Conservation (phyloP, 495 filamentous ascomycete species). For the Aspergillus ellipticus region DNA sequence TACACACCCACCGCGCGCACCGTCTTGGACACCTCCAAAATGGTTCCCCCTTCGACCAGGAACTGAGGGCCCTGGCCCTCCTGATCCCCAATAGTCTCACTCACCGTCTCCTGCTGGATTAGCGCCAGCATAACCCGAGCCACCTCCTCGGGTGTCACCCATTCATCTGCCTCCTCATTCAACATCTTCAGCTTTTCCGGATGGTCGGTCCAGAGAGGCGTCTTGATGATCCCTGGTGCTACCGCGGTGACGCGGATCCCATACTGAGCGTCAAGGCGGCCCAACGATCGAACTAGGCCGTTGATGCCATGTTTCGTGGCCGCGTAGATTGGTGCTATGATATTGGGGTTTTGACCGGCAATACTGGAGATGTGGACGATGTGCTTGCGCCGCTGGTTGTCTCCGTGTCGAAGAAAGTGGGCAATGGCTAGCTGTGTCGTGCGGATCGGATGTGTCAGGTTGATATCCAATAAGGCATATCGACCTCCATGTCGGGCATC, state of each 20-base stretch:
- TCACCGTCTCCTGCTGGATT: conserved; percentile 47
- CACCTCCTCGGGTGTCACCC: conserved; percentile 63
- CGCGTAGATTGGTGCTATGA: conserved; percentile 55
- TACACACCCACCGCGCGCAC: conserved; percentile 49
- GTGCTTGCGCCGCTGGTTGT: conserved; percentile 39
- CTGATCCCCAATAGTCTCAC: conserved; percentile 41
- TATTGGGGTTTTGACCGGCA: conserved; percentile 52
- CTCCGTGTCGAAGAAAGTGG: conserved; percentile 43
- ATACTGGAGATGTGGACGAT: conserved; percentile 61
- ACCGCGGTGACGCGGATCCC: conserved; percentile 64
- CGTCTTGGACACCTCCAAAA: conserved; percentile 58
- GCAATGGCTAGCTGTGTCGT: conserved; percentile 61
- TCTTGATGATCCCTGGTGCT: conserved; percentile 64
- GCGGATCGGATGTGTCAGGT: conserved; percentile 67
- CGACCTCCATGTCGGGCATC: conserved; percentile 43
- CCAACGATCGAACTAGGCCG: conserved; percentile 55
- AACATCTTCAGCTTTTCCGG: conserved; percentile 62
- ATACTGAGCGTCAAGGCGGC: conserved; percentile 43
- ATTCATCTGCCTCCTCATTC: conserved; percentile 46
- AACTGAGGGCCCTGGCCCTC: conserved; percentile 30
- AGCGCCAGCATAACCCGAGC: conserved; percentile 61
- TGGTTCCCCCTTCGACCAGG: conserved; percentile 42
- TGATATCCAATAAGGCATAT: conserved; percentile 62
- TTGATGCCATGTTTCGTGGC: conserved; percentile 62
- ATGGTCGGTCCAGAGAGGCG: conserved; percentile 65